Evolutionary conservation across 805 yeast species (phyloP), one percentile per base, ranked within the genome.

Genomic region (Wickerhamomyces bisporus): DNA sequence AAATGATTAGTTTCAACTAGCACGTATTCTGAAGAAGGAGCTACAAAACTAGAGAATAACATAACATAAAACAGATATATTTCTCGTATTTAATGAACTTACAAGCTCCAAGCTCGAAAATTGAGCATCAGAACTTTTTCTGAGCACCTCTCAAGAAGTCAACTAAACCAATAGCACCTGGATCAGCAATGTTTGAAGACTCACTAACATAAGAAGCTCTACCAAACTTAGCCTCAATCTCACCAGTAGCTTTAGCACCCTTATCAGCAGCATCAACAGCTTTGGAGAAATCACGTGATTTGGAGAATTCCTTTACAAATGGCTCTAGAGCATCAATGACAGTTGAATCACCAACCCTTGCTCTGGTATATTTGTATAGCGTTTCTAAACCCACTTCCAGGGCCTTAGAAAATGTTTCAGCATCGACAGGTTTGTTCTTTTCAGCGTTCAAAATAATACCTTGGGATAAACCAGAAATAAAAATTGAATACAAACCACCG

Each of bases 131-230:
- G 16, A 30, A 30, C 25, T 32, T 27, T 12, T 24, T 32, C 40
- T 58, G 55, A 17, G 62, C 58, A 52, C 70, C 71, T 42, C 63
- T 64, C 40, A 68, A 48, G 52, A 65, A 66, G 40, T 60, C 85
- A 26, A 79, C 83, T 18, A 89, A 65, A 4, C 97, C 97, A 40
- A 86, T 77, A 3, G 97, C 96, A 47, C 98, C 97, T 5, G 98
- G 96, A 53, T 89, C 98, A 2, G 96, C 95, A 23, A 88, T 63
- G n/a, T 63, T 60, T 20, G 52, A 46, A 6, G 70, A 69, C n/a
- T 84, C 86, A 19, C 86, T 87, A 20, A 89, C 96, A 57, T 89
- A 91, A 5, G 95, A 82, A 14, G 98, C 96, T 54, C 98, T 77
- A 23, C 98, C 98, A 49, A 91, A 87, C 50, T 81, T 81, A 31